Percentiles rank a stretch among this genome's conserved stretches.
phyloP scores from a whole-genome alignment of 768 basidiomycete genomes.

The Serendipita sp. region DNA sequence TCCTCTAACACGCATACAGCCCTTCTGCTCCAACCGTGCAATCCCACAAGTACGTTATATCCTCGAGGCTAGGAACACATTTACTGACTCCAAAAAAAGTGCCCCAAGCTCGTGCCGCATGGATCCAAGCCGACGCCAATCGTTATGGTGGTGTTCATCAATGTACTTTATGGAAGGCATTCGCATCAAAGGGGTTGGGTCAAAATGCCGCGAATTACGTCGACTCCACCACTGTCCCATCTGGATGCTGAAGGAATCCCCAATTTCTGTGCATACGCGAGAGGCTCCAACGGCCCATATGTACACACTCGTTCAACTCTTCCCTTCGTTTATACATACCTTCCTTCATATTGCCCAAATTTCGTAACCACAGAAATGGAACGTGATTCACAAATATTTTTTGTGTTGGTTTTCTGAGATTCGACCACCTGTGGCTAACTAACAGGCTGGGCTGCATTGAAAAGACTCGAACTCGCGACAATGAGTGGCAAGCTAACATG shows the following conservation, averaged over 20 bases:
- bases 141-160: slow-evolving; percentile 5
- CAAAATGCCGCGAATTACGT: neutral
- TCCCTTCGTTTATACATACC: too few species aligned
- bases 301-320: too few species aligned
- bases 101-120: slow-evolving; percentile 30
- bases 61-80: neutral
- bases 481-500: too few species aligned
- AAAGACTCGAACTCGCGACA: too few species aligned
- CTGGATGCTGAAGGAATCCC: neutral
- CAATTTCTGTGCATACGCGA: neutral
- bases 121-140: slow-evolving; percentile 23
- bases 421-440: too few species aligned
- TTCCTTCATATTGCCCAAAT: too few species aligned
- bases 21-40: slow-evolving; percentile 12
- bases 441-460: too few species aligned
- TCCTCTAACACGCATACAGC: neutral
- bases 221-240: neutral
- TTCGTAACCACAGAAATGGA: too few species aligned
- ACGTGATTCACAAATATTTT: too few species aligned
- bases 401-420: too few species aligned
- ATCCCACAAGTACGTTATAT: neutral
- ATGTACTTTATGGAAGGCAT: slow-evolving; percentile 8
- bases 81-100: neutral
- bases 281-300: too few species aligned
- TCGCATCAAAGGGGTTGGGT: slow-evolving; percentile 4